These are phyloP conservation scores for Rhipidocladum racemiflorum DNA, from an alignment of 176 grass and related monocot species.

Conservation along the genomic window DNA sequence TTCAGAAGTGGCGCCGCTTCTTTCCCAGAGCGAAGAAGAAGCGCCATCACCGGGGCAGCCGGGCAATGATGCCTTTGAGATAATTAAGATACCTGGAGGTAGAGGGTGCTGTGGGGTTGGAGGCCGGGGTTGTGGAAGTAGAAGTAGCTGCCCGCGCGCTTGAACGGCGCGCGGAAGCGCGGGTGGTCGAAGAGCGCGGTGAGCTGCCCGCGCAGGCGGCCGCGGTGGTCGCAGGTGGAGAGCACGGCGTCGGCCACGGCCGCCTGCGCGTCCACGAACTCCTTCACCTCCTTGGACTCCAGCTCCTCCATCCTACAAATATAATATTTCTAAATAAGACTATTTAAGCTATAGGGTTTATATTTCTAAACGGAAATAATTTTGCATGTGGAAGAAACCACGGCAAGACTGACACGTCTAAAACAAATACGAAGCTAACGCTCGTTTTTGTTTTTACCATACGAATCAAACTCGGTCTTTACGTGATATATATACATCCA, in stretches of 20 bases:
- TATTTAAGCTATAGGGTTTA: too few relatives aligned
- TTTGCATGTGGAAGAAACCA: too few relatives aligned
- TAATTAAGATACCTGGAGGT: constrained; percentile 51
- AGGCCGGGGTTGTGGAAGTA: constrained; percentile 91
- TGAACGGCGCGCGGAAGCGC: constrained; percentile 81
- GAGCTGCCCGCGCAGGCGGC: constrained; percentile 56
- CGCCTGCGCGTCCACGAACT: constrained; percentile 69
- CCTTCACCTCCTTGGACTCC: constrained; percentile 62
- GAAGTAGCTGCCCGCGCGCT: constrained; percentile 71
- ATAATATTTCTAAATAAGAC: too few relatives aligned
- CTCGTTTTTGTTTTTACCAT: too few relatives aligned
- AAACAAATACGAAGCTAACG: too few relatives aligned
- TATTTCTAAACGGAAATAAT: too few relatives aligned
- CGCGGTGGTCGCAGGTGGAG: constrained; percentile 57
- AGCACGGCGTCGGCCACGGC: constrained; percentile 56
- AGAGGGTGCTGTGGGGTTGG: constrained; percentile 63
- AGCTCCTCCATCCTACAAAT: constrained; percentile 95
- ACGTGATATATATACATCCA: too few relatives aligned
- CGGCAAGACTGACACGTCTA: too few relatives aligned
- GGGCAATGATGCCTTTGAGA: not conserved
- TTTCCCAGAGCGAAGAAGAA: not conserved
- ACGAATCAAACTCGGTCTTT: too few relatives aligned
- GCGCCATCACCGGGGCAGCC: too few relatives aligned
- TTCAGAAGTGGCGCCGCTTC: not conserved
- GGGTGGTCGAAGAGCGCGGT: constrained; percentile 74